Evolutionary conservation across 1,284 basidiomycete species (phyloP).

Genomic region (Taiwanofungus camphoratus): DNA sequence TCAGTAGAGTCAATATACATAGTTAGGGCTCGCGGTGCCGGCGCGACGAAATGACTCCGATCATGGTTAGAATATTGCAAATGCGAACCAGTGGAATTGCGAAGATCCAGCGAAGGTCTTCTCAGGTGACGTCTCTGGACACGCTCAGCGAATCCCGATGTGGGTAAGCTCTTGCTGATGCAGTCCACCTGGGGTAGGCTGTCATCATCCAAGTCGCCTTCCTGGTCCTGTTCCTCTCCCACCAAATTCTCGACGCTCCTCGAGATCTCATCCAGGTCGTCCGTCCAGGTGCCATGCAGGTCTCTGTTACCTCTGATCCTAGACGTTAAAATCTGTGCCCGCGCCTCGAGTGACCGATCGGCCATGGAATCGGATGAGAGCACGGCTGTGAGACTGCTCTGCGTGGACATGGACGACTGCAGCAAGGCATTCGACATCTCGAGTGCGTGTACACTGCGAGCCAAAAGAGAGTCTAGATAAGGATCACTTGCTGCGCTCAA

Average conservation of each 20-base stretch:
- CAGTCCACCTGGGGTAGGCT: conserved; percentile 22
- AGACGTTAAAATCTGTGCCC: conserved; percentile 43
- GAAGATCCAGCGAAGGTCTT: conserved; percentile 44
- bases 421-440: conserved; percentile 77
- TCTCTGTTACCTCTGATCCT: conserved; percentile 40
- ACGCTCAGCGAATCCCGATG: conserved; percentile 17
- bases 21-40: conserved; percentile 66
- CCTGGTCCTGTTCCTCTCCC: conserved; percentile 21
- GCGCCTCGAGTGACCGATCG: conserved; percentile 39
- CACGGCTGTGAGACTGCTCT: conserved; percentile 50
- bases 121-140: conserved; percentile 29
- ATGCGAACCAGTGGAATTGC: conserved; percentile 26
- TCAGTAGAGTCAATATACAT: conserved; percentile 59
- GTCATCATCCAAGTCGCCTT: conserved; percentile 4
- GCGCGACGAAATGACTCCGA: conserved; percentile 51
- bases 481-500: conserved; percentile 28
- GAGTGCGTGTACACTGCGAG: conserved; percentile 73
- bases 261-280: conserved; percentile 54
- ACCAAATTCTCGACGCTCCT: conserved; percentile 55
- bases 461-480: conserved; percentile 69
- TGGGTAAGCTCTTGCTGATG: conserved; percentile 50
- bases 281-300: conserved; percentile 51
- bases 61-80: conserved; percentile 47
- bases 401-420: conserved; percentile 66
- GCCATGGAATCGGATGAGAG: conserved; percentile 33